Evolutionary conservation across 2,329 filamentous ascomycete species (phyloP), one percentile per base, ranked within the genome.

Genomic region (Colletotrichum cereale): DNA sequence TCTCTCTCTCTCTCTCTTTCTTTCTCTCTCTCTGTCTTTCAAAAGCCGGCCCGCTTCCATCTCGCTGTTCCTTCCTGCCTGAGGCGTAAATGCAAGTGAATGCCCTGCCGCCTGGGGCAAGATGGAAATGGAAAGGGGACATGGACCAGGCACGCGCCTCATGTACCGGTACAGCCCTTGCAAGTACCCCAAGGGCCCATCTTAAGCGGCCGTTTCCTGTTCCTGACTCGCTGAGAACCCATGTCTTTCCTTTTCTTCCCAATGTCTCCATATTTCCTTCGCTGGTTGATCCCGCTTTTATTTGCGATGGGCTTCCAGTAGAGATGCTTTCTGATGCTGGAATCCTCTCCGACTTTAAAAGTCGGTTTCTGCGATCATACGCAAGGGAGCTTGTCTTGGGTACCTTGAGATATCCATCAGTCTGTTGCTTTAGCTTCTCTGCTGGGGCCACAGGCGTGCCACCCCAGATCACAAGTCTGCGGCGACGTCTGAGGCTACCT

Each of bases 141-240:
- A 62, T 52, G 44, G 62, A 24, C 26, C 52, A 58, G 31, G 50
- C 36, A 48, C 40, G n/a, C 18, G 31, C n/a, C 21, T n/a, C 56
- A 71, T 71, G 71, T 73, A 71, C 67, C 67, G 67, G 67, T 64
- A 71, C 71, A 40, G 56, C 14, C 52, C 58, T 38, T 26, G 52
- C 38, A 60, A 24, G 71, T 71, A 66, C 34, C 44, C 52, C 40
- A 16, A 47, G 38, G 38, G n/a, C 56, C 71, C 71, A 71, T 71
- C 67, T 61, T 67, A 67, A 66, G 71, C 67, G 53, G 67, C 71
- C 67, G 71, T 65, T 66, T 62, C 67, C 67, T 71, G 63, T 62
- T 67, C 71, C 67, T 71, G 71, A 73, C 71, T 73, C 71, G 67
- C 63, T 63, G 60, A 69, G 31, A 56, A 69, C 52, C 65, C 67